Percentiles rank a stretch among this genome's conserved stretches.
Evolutionary conservation across 768 basidiomycete genomes (phyloP).

Genomic region (Strobilomyces dryophilus): DNA sequence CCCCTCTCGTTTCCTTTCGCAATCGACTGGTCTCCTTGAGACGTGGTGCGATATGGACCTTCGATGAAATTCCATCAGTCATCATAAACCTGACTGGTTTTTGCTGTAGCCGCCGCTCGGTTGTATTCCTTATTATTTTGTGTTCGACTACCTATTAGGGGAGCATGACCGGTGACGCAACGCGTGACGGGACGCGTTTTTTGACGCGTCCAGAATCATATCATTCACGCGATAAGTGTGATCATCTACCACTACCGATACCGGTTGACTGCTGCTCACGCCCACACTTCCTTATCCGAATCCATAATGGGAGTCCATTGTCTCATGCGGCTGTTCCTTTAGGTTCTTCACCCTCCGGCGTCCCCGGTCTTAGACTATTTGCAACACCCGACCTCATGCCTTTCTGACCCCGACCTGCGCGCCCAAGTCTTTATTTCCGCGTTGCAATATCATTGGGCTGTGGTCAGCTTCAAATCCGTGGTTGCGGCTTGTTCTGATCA

Average conservation of each 20-base stretch:
- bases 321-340: conserved; percentile 18
- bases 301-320: conserved; percentile 20
- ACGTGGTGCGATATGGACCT: neutral
- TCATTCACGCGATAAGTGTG: conserved; percentile 11
- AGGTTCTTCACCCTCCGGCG: conserved; percentile 18
- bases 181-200: conserved; percentile 25
- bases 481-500: conserved; percentile 6
- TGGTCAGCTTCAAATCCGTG: conserved; percentile 9
- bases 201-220: conserved; percentile 21
- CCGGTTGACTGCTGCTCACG: conserved; percentile 6
- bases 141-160: neutral
- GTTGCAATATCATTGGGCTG: conserved; percentile 10
- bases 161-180: conserved; percentile 12
- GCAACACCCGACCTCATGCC: conserved; percentile 21
- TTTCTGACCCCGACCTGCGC: conserved; percentile 17
- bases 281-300: conserved; percentile 19
- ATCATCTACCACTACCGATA: conserved; percentile 11
- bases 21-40: conserved; percentile 4
- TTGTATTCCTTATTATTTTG: conserved; percentile 9
- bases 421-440: conserved; percentile 24
- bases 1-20: neutral
- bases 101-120: conserved; percentile 5
- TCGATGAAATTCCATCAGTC: conserved; percentile 14
- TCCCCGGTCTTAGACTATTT: conserved; percentile 20
- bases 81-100: neutral